A percentile compares a stretch with the other conserved stretches of the same genome.
Conservation (phyloP, 1,139 yeast species). For the Yamadazyma taylorii region DNA sequence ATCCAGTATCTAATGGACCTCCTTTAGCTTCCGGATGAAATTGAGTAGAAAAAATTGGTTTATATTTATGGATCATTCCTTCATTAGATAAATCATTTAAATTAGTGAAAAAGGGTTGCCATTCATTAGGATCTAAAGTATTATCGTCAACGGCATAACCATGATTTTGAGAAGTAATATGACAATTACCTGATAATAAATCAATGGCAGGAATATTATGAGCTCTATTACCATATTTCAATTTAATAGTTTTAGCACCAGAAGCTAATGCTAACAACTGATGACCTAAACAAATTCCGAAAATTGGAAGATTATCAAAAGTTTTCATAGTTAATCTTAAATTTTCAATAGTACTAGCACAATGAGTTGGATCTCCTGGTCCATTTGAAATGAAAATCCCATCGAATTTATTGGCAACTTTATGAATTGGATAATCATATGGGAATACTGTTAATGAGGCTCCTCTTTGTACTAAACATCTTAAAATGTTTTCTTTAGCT, state of each 20-base stretch:
- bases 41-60: conserved; percentile 93
- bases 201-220: conserved; percentile 97
- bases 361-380: conserved; percentile 98
- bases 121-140: conserved; percentile 67
- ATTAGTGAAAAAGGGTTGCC: conserved; percentile 85
- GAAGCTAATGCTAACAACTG: conserved; percentile 92
- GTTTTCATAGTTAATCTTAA: conserved; percentile 68
- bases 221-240: conserved; percentile 97
- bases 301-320: conserved; percentile 75
- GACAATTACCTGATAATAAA: conserved; percentile 85
- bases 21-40: conserved; percentile 99
- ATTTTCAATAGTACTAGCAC: conserved; percentile 75
- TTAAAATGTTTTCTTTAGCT: conserved; percentile 92
- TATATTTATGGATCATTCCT: conserved; percentile 86
- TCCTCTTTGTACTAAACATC: conserved; percentile 92
- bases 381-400: conserved; percentile 96
- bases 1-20: conserved; percentile 92
- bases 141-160: conserved; percentile 93
- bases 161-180: conserved; percentile 96
- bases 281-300: conserved; percentile 97
- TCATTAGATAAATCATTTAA: conserved; percentile 94
- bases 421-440: conserved; percentile 88
- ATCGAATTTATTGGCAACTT: conserved; percentile 88
- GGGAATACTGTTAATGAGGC: conserved; percentile 97
- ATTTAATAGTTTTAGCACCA: conserved; percentile 88